Conservation (phyloP, 331 rosid genomes). For the Phaseolus coccineus region DNA sequence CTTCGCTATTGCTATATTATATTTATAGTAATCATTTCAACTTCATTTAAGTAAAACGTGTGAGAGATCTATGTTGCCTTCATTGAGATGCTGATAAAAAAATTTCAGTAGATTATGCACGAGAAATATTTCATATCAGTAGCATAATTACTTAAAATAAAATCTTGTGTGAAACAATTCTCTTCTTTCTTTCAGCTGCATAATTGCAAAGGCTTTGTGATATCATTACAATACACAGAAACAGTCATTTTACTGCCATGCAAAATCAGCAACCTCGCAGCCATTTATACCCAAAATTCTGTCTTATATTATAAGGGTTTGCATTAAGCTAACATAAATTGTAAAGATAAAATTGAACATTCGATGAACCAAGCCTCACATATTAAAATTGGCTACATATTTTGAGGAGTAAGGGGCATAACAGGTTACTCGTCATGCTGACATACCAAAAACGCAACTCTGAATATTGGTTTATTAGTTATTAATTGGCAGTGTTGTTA, state of each 20-base stretch:
- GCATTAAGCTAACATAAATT: neutral
- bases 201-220: neutral
- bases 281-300: slow-evolving; percentile 27
- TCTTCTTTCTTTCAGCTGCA: neutral
- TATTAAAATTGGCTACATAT: neutral
- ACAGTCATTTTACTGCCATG: slow-evolving; percentile 29
- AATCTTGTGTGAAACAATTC: neutral
- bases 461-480: slow-evolving; percentile 4
- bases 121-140: too few relatives aligned
- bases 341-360: neutral
- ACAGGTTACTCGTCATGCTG: slow-evolving; percentile 23
- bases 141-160: too few relatives aligned
- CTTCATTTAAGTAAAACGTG: slow-evolving; percentile 8
- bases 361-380: neutral
- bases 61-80: neutral
- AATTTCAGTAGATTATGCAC: too few relatives aligned
- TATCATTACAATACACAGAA: neutral
- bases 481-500: slow-evolving; percentile 1
- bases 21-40: slow-evolving; percentile 7
- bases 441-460: slow-evolving; percentile 20
- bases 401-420: slow-evolving; percentile 14
- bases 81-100: neutral
- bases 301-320: neutral
- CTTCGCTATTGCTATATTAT: slow-evolving; percentile 17
- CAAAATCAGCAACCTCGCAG: slow-evolving; percentile 25